A percentile compares a stretch with the other conserved stretches of the same genome.
Evolutionary conservation across 164 flowering plant species (phyloP).

Genomic region (Cinnamomum micranthum): DNA sequence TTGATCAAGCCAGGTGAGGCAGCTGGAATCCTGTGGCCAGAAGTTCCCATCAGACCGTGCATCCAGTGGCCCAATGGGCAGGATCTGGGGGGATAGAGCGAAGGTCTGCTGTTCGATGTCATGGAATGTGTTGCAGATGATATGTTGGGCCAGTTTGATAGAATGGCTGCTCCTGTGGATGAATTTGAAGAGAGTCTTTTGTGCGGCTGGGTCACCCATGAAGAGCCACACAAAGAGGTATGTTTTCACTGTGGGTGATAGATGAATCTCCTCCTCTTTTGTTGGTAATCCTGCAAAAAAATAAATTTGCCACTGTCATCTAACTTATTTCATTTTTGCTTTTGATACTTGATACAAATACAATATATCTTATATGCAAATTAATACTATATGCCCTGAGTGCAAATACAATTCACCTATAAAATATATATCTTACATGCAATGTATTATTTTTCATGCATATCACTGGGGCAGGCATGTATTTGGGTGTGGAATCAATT

Average conservation of each 20-base stretch:
- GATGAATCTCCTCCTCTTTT: slow-evolving; percentile 9
- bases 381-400: too few species aligned
- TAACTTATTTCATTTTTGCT: too few species aligned
- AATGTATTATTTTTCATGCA: too few species aligned
- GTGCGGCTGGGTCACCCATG: not conserved
- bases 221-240: slow-evolving; percentile 20
- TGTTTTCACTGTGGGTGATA: slow-evolving; percentile 17
- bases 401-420: too few species aligned
- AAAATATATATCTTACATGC: too few species aligned
- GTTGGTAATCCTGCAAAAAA: slow-evolving; percentile 17
- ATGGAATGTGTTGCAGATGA: slow-evolving; percentile 35
- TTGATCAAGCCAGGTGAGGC: slow-evolving; percentile 7
- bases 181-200: slow-evolving; percentile 9
- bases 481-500: too few species aligned
- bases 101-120: slow-evolving; percentile 27
- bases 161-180: slow-evolving; percentile 7
- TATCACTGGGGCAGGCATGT: too few species aligned
- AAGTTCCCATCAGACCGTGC: not conserved
- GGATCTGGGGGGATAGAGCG: not conserved
- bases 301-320: too few species aligned
- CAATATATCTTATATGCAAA: too few species aligned
- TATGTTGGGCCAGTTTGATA: slow-evolving; percentile 13
- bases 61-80: slow-evolving; percentile 5
- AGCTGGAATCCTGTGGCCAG: slow-evolving; percentile 7
- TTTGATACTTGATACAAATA: too few species aligned